These are phyloP conservation scores for Xylariaceae sp. DNA, from an alignment of 2,329 filamentous ascomycete genomes.

Conservation along the genomic window DNA sequence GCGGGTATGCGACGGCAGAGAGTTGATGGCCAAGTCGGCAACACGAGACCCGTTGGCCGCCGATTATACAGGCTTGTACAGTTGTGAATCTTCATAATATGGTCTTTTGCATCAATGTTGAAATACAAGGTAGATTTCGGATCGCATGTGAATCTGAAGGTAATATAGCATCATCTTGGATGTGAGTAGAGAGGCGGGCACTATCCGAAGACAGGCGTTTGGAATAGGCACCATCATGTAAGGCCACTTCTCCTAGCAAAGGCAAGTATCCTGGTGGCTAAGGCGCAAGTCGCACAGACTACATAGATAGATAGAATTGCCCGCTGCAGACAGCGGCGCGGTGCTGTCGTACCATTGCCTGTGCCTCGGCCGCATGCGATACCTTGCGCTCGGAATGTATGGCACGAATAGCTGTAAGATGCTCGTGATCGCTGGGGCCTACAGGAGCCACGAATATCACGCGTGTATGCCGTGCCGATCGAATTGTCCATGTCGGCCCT, in stretches of 20 bases:
- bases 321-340: constrained; percentile 2
- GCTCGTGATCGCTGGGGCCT: neutral
- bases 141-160: constrained; percentile 1
- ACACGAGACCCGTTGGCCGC: neutral
- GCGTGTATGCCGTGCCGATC: neutral
- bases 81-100: neutral
- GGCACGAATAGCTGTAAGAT: neutral
- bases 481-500: constrained; percentile 5
- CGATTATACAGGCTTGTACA: neutral
- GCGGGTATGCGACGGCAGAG: constrained; percentile 6
- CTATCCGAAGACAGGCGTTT: neutral
- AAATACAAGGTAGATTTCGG: constrained; percentile 3
- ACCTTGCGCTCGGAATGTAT: constrained; percentile 4
- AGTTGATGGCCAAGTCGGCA: neutral
- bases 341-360: constrained; percentile 3
- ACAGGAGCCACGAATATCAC: neutral
- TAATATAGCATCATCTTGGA: constrained; percentile 1
- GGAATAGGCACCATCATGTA: neutral
- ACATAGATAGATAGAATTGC: constrained; percentile 3
- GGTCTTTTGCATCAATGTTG: neutral
- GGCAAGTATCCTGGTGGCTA: neutral
- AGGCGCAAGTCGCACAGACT: neutral
- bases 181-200: neutral
- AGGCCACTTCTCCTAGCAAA: constrained; percentile 4
- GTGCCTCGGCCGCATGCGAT: constrained; percentile 7